A percentile compares a stretch with the other conserved stretches of the same genome.
Evolutionary conservation across 768 basidiomycete species (phyloP).

Genomic region (Paxillus rubicundulus): DNA sequence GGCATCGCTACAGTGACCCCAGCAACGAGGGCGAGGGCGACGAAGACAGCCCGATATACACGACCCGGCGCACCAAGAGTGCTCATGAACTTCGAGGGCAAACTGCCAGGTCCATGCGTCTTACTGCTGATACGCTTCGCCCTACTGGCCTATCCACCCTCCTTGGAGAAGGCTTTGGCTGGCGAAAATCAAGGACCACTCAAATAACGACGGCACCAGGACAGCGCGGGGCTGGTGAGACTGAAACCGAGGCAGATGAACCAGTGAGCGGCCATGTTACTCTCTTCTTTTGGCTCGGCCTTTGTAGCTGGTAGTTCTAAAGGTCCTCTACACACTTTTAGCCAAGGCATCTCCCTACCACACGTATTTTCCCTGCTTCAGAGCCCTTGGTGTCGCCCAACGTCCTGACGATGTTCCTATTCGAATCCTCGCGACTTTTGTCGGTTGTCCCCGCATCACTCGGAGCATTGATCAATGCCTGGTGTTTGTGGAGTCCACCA

Average conservation of each 20-base stretch:
- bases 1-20: neutral
- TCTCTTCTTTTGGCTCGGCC: conserved; percentile 1
- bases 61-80: conserved; percentile 23
- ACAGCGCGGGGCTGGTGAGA: conserved; percentile 64
- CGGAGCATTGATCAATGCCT: conserved; percentile 63
- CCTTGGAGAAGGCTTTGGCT: conserved; percentile 26
- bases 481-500: conserved; percentile 50
- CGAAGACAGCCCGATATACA: conserved; percentile 10
- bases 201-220: conserved; percentile 65
- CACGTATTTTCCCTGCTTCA: conserved; percentile 55
- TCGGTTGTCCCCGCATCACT: conserved; percentile 71
- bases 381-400: conserved; percentile 49
- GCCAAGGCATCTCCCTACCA: conserved; percentile 67
- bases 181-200: conserved; percentile 38
- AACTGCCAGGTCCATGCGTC: conserved; percentile 4
- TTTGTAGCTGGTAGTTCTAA: conserved; percentile 7
- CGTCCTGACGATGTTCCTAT: conserved; percentile 56
- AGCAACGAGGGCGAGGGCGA: conserved; percentile 9
- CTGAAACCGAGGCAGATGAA: conserved; percentile 77
- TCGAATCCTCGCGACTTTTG: conserved; percentile 66
- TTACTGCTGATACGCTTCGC: conserved; percentile 10
- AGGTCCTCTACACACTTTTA: conserved; percentile 1
- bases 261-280: conserved; percentile 46
- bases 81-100: conserved; percentile 19
- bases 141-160: conserved; percentile 21